Evolutionary conservation across 2,329 filamentous ascomycete genomes (phyloP), one percentile per base, ranked within the genome.

Genomic region (Alternaria alternata): DNA sequence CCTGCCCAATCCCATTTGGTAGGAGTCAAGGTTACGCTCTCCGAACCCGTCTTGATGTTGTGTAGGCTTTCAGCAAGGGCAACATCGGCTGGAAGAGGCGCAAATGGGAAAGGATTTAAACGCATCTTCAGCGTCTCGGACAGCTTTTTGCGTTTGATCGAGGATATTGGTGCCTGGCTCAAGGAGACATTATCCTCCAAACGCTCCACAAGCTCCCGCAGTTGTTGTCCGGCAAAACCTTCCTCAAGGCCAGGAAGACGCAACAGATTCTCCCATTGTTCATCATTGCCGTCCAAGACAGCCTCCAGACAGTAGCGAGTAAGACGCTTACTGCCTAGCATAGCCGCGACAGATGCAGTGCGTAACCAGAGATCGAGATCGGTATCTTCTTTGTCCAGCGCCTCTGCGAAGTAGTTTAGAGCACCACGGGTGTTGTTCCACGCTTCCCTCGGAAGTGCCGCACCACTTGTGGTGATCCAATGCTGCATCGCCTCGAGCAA

Each of bases 401-500:
- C 87, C 65, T 88, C 83, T 4, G 86, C 85, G 64, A 89, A 89
- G 60, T 84, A 83, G 39, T 78, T 71, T 18, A 89, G 72, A 1
- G 81, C 80, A 16, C 63, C 63, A 16, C 65, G 56, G 12, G 74
- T 64, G 34, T 72, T 71, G 36, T 54, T 63, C 60, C 69, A 64
- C 32, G 58, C 64, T 18, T 73, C 63, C 32, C 64, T 55, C 30
- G 80, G 81, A 11, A 81, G 76, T 47, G 80, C 68, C 1, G 61
- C 52, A 39, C 74, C 69, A 53, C 75, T 70, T 46, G 77, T 66
- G n/a, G 65, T 66, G 28, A 76, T 65, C 43, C 80, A 84, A 77
- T 87, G 81, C 68, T 84, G 88, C 67, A 90, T 87, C 59, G 81
- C 82, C 75, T 99, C 94, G n/a, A 99, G 83, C 59, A 90, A 83